These are phyloP conservation scores for Elasticomyces elasticus DNA, from an alignment of 495 filamentous ascomycete species.

Conservation along the genomic window DNA sequence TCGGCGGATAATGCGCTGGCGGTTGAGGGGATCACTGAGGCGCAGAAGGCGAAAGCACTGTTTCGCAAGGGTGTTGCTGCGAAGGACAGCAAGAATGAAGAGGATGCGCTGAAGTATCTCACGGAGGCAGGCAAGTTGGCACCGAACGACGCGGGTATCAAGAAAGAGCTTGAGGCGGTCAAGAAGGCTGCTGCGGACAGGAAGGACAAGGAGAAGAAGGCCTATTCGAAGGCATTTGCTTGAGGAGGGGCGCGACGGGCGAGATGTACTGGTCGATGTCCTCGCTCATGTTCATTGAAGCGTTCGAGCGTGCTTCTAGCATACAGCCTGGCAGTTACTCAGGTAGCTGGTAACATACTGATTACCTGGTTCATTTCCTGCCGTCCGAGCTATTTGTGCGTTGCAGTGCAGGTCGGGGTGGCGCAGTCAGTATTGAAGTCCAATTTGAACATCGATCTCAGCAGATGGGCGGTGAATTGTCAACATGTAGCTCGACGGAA, in stretches of 20 bases:
- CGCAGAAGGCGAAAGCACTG: conserved; percentile 78
- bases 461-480: not conserved
- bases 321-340: not conserved
- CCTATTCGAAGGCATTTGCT: conserved; percentile 79
- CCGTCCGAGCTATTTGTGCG: not conserved
- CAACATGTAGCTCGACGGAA: not conserved
- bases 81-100: conserved; percentile 72
- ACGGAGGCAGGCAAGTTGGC: conserved; percentile 62
- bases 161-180: conserved; percentile 60
- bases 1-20: conserved; percentile 66
- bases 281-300: too few species aligned
- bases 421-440: not conserved
- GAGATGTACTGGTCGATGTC: too few species aligned
- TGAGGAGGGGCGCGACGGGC: conserved; percentile 2
- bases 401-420: not conserved
- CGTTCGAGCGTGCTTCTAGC: not conserved
- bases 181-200: conserved; percentile 66
- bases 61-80: conserved; percentile 72
- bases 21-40: conserved; percentile 53
- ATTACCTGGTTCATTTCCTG: not conserved
- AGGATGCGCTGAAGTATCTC: conserved; percentile 68
- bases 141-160: conserved; percentile 66
- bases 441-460: not conserved
- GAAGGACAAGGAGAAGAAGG: conserved; percentile 76
- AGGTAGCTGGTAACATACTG: not conserved